Percentiles rank a stretch among this genome's conserved stretches.
These are phyloP conservation scores for Lathyrus tuberosus DNA, from an alignment of 306 rosid genomes.

Conservation along the genomic window DNA sequence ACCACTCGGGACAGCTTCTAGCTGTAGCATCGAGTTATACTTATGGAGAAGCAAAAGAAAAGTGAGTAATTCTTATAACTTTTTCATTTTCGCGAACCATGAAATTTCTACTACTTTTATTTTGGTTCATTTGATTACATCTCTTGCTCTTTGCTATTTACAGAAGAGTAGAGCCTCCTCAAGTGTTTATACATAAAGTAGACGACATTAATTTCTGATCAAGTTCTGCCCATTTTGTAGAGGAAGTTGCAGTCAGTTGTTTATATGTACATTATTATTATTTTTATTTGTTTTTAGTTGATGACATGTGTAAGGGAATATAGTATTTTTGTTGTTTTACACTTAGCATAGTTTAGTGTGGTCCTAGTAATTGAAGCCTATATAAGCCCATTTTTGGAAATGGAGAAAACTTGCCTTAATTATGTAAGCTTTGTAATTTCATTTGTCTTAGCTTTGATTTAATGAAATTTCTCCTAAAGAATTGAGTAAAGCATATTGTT, in stretches of 20 bases:
- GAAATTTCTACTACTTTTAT: constrained; percentile 14
- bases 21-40: constrained; percentile 88
- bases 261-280: neutral
- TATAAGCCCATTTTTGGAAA: neutral
- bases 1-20: constrained; percentile 66
- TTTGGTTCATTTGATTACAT: constrained; percentile 35
- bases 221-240: constrained; percentile 29
- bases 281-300: neutral
- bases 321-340: neutral
- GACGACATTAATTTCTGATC: constrained; percentile 43
- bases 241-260: neutral
- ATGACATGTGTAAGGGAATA: neutral
- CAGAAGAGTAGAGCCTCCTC: constrained; percentile 80
- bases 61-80: constrained; percentile 47
- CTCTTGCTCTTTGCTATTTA: constrained; percentile 28
- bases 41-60: constrained; percentile 76
- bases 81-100: constrained; percentile 11
- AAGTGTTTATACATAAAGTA: constrained; percentile 60
- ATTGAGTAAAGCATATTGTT: neutral
- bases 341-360: neutral
- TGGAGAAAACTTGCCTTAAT: neutral
- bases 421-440: neutral
- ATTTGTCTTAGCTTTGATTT: neutral
- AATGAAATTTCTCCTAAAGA: neutral
- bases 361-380: neutral